Conservation (phyloP, 1,139 yeast species). For the Schwanniomyces etchellsii region DNA sequence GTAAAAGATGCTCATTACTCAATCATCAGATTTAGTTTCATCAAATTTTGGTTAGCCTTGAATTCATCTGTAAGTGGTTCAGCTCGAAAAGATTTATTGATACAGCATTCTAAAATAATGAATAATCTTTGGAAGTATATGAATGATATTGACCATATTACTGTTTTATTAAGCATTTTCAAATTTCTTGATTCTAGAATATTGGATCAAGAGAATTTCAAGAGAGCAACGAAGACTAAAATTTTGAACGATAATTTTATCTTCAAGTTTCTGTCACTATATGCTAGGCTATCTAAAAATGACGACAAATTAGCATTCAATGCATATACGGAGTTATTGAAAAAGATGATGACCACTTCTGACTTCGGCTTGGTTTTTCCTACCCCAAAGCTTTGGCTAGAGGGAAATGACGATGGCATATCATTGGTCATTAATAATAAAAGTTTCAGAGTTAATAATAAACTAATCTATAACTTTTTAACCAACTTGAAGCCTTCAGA, state of each 20-base stretch:
- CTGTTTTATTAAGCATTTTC: slow-evolving; percentile 36
- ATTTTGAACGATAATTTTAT: slow-evolving; percentile 76
- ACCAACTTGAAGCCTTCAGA: slow-evolving; percentile 79
- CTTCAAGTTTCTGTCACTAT: slow-evolving; percentile 51
- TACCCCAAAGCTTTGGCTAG: slow-evolving; percentile 54
- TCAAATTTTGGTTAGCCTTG: slow-evolving; percentile 56
- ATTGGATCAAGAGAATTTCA: slow-evolving; percentile 54
- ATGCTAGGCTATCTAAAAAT: slow-evolving; percentile 26
- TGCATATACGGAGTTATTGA: slow-evolving; percentile 22
- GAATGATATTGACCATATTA: slow-evolving; percentile 45
- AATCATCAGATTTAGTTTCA: slow-evolving; percentile 51
- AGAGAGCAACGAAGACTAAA: slow-evolving; percentile 66
- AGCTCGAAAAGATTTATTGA: slow-evolving; percentile 57
- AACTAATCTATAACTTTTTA: slow-evolving; percentile 56
- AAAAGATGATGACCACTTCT: slow-evolving; percentile 44
- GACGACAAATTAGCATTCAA: slow-evolving; percentile 13
- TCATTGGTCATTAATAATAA: slow-evolving; percentile 37
- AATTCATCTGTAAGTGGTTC: slow-evolving; percentile 43
- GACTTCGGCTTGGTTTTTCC: slow-evolving; percentile 60
- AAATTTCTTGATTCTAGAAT: slow-evolving; percentile 46
- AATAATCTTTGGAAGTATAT: slow-evolving; percentile 63
- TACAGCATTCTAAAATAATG: slow-evolving; percentile 52
- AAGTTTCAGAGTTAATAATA: slow-evolving; percentile 58
- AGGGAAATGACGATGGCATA: slow-evolving; percentile 16
- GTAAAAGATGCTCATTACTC: slow-evolving; percentile 19